These are phyloP conservation scores for Fragilariopsis cylindrus DNA, from an alignment of 108 stramenopile genomes.

Conservation along the genomic window DNA sequence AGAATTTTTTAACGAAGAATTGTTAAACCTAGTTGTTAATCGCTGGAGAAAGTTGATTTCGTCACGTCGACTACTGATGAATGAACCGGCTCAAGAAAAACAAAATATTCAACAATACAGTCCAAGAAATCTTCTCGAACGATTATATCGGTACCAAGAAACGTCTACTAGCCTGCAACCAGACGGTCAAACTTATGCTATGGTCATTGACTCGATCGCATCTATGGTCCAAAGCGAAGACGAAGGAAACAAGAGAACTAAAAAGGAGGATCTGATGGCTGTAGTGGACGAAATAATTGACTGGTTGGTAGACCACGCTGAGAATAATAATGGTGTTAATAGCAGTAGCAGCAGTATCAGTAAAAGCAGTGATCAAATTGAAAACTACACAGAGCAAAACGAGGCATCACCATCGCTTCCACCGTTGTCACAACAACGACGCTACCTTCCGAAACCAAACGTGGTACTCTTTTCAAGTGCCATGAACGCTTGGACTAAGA, in stretches of 20 bases:
- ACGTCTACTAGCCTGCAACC: slow-evolving; percentile 26
- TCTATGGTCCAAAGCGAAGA: slow-evolving; percentile 13
- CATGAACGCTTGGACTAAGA: slow-evolving; percentile 75
- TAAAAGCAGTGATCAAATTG: neutral
- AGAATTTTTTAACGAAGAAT: slow-evolving; percentile 25
- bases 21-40: slow-evolving; percentile 36
- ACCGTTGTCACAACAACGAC: neutral
- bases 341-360: no score
- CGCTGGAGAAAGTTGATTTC: slow-evolving; percentile 31
- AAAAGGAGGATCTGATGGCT: slow-evolving; percentile 16
- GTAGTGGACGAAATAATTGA: slow-evolving; percentile 21
- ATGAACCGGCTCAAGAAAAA: no score
- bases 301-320: slow-evolving; percentile 24
- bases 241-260: slow-evolving; percentile 8
- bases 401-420: neutral
- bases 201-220: slow-evolving; percentile 34
- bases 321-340: neutral
- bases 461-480: slow-evolving; percentile 62
- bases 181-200: slow-evolving; percentile 36
- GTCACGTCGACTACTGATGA: neutral
- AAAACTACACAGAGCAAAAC: neutral
- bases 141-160: slow-evolving; percentile 12
- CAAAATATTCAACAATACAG: neutral
- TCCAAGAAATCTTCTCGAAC: slow-evolving; percentile 24
- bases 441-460: slow-evolving; percentile 27